Percentiles rank a stretch among this genome's conserved stretches.
These are phyloP conservation scores for Fennellomyces sp. DNA, from an alignment of 371 early-diverging fungal genomes.

Conservation along the genomic window DNA sequence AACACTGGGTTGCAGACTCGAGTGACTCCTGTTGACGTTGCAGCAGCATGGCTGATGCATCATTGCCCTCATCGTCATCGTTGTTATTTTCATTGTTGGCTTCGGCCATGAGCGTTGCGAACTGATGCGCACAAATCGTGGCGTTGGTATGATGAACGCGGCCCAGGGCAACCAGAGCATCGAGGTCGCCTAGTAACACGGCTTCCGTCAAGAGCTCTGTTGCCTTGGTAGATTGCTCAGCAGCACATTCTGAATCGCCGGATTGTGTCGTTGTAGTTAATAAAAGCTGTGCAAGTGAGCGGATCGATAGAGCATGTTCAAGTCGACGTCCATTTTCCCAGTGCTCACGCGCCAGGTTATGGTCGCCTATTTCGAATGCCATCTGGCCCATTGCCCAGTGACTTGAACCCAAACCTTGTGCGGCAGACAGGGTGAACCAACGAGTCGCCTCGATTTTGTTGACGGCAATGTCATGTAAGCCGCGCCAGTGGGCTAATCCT, in stretches of 20 bases:
- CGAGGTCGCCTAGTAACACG: conserved; percentile 14
- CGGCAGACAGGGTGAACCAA: conserved; percentile 39
- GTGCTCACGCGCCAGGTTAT: conserved; percentile 32
- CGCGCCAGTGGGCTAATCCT: conserved; percentile 32
- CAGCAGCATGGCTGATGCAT: not conserved
- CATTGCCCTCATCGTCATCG: not conserved
- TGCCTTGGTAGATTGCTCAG: conserved; percentile 1
- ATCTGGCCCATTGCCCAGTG: conserved; percentile 42
- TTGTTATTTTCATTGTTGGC: conserved; percentile 6
- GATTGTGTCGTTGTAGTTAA: conserved; percentile 4
- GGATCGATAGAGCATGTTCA: conserved; percentile 32
- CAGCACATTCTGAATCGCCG: conserved; percentile 1
- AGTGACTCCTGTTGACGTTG: conserved; percentile 35
- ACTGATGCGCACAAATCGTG: not conserved
- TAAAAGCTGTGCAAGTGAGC: conserved; percentile 17
- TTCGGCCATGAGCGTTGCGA: not conserved
- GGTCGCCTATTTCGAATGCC: conserved; percentile 29
- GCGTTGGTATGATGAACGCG: conserved; percentile 19
- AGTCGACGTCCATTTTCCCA: conserved; percentile 34
- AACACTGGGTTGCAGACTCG: conserved; percentile 36
- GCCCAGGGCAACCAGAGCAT: conserved; percentile 18
- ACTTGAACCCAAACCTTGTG: conserved; percentile 30
- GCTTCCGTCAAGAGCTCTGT: conserved; percentile 18
- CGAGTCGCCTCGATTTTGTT: conserved; percentile 27
- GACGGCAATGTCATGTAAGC: conserved; percentile 17